Conservation (phyloP, 2,329 filamentous ascomycete genomes). For the Karstenula rhodostoma region DNA sequence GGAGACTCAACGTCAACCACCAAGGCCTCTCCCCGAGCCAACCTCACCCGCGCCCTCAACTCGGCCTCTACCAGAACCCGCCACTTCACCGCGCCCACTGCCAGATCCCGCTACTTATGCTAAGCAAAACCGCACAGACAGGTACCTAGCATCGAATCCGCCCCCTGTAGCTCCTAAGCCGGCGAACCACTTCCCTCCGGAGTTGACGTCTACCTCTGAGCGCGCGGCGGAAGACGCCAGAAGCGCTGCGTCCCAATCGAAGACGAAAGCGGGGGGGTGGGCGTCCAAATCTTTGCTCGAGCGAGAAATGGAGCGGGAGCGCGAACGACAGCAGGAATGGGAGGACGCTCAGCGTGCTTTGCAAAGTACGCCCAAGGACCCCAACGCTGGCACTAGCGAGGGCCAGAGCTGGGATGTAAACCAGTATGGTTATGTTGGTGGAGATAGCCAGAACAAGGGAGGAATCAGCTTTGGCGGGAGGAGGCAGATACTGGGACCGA, state of each 20-base stretch:
- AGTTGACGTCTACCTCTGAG: conserved; percentile 67
- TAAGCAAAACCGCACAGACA: conserved; percentile 61
- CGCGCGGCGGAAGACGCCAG: conserved; percentile 69
- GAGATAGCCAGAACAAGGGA: conserved; percentile 75
- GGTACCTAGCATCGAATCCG: conserved; percentile 65
- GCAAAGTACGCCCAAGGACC: conserved; percentile 62
- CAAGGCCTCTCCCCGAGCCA: conserved; percentile 46
- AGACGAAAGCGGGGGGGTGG: conserved; percentile 70
- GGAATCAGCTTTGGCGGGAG: conserved; percentile 69
- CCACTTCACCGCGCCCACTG: conserved; percentile 35
- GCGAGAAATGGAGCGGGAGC: conserved; percentile 81
- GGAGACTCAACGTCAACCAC: conserved; percentile 43
- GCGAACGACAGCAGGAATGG: conserved; percentile 80
- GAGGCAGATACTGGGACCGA: conserved; percentile 80
- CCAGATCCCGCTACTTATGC: conserved; percentile 45
- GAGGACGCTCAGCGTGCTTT: conserved; percentile 76
- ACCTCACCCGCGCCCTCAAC: conserved; percentile 42
- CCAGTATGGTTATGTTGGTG: conserved; percentile 79
- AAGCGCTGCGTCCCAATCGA: conserved; percentile 64
- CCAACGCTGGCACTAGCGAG: conserved; percentile 70
- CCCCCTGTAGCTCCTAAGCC: conserved; percentile 58
- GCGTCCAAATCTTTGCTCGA: conserved; percentile 76
- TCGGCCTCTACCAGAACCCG: conserved; percentile 59
- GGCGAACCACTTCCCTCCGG: conserved; percentile 53
- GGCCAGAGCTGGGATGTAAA: conserved; percentile 78